Conservation (phyloP, 2,329 filamentous ascomycete genomes). For the Ceratocystis huliohia region DNA sequence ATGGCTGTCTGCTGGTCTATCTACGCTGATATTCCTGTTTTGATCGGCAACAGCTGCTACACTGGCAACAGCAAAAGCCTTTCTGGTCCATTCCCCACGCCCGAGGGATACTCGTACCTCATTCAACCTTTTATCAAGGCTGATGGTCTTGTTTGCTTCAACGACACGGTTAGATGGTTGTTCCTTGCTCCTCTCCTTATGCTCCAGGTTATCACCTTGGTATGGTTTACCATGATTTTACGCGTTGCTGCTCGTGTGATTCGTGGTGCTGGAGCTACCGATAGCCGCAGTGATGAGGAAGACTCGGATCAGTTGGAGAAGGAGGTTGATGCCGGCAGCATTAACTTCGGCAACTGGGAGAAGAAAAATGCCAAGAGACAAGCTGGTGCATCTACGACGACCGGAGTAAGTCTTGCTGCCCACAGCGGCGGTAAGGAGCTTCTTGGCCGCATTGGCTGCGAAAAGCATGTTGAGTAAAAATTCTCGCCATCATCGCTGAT, state of each 20-base stretch:
- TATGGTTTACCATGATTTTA: conserved; percentile 85
- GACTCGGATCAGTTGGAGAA: conserved; percentile 57
- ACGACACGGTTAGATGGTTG: conserved; percentile 55
- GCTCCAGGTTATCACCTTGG: conserved; percentile 65
- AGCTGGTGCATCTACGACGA: conserved; percentile 32
- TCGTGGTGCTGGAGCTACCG: conserved; percentile 64
- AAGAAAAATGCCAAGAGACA: conserved; percentile 44
- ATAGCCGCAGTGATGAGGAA: conserved; percentile 78
- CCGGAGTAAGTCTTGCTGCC: conserved; percentile 53
- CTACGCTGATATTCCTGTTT: conserved; percentile 49
- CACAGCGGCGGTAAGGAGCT: conserved; percentile 70
- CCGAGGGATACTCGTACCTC: conserved; percentile 47
- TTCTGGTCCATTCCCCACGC: conserved; percentile 40
- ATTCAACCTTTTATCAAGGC: conserved; percentile 61
- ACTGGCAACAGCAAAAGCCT: conserved; percentile 43
- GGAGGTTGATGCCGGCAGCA: conserved; percentile 60
- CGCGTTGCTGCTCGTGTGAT: conserved; percentile 71
- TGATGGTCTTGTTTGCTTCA: conserved; percentile 68
- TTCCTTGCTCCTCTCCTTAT: conserved; percentile 68
- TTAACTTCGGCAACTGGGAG: conserved; percentile 55
- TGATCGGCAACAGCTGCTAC: conserved; percentile 62
- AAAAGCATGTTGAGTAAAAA: conserved; percentile 43
- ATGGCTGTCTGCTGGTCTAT: conserved; percentile 71
- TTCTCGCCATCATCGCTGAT: background rate
- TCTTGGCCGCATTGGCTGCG: conserved; percentile 69